phyloP scores from a whole-genome alignment of 2,329 filamentous ascomycete species.

The Nemania abortiva region DNA sequence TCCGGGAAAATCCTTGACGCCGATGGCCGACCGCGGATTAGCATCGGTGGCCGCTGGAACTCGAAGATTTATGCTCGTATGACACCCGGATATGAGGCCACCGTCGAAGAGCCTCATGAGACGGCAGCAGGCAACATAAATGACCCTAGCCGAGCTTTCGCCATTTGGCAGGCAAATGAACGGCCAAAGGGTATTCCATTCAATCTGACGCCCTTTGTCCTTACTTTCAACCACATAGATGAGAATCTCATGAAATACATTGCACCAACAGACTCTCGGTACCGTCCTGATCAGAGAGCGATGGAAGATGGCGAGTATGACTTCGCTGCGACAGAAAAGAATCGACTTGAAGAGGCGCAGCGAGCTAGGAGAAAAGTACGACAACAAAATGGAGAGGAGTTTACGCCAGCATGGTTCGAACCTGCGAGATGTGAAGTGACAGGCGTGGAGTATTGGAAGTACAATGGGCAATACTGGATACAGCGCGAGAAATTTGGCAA shows the following conservation, averaged over 20 bases:
- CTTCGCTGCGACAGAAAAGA: constrained; percentile 92
- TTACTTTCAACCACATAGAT: constrained; percentile 92
- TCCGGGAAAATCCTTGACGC: constrained; percentile 86
- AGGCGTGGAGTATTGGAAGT: constrained; percentile 90
- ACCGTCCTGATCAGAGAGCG: constrained; percentile 92
- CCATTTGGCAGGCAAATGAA: constrained; percentile 91
- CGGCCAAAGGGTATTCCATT: constrained; percentile 90
- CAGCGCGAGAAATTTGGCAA: constrained; percentile 74
- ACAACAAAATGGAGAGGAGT: constrained; percentile 84
- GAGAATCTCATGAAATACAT: constrained; percentile 82
- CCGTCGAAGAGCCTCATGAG: constrained; percentile 70
- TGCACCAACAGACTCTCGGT: constrained; percentile 92
- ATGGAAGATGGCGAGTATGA: constrained; percentile 99
- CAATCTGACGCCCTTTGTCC: constrained; percentile 95
- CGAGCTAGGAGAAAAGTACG: constrained; percentile 77
- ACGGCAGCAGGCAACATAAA: constrained; percentile 66
- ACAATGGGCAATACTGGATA: constrained; percentile 90
- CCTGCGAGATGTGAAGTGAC: constrained; percentile 80
- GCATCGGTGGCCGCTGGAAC: constrained; percentile 95
- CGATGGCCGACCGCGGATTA: constrained; percentile 84
- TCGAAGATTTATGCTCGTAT: constrained; percentile 95
- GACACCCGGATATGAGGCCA: constrained; percentile 88
- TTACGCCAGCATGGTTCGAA: constrained; percentile 85
- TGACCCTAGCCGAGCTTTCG: constrained; percentile 81
- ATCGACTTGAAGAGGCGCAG: constrained; percentile 92